phyloP scores from a whole-genome alignment of 2,329 filamentous ascomycete genomes.

The Sphaceloma murrayae region DNA sequence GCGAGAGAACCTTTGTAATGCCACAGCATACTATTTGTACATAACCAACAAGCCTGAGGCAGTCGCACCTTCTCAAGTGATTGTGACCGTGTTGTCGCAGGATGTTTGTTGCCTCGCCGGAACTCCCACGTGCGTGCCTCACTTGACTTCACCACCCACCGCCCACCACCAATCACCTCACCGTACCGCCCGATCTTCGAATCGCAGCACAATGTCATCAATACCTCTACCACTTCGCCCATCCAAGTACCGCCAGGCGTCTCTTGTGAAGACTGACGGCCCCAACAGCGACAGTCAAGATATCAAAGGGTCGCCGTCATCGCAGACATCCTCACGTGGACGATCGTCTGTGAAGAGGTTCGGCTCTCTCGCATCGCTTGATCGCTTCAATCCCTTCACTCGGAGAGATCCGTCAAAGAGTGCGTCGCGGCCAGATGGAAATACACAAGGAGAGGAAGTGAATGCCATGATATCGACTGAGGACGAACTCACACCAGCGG shows the following conservation, averaged over 20 bases:
- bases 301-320: slow-evolving; percentile 5
- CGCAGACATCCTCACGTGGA: neutral
- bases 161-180: no score
- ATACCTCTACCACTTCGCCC: slow-evolving; percentile 2
- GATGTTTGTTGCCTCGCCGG: slow-evolving; percentile 9
- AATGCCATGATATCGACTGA: neutral
- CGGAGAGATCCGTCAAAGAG: slow-evolving; percentile 21
- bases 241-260: neutral
- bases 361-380: slow-evolving; percentile 28
- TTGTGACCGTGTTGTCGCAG: neutral
- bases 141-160: neutral
- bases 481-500: neutral
- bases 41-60: no score
- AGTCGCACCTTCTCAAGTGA: no score
- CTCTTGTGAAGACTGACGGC: neutral
- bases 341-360: slow-evolving; percentile 19
- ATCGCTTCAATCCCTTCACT: slow-evolving; percentile 28
- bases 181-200: no score
- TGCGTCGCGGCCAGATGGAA: slow-evolving; percentile 20
- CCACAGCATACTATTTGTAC: no score
- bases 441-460: neutral
- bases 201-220: slow-evolving; percentile 2
- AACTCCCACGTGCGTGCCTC: neutral
- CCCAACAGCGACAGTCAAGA: no score
- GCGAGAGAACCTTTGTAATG: no score